Conservation (phyloP, 2,329 filamentous ascomycete species). For the Hyphodiscus sp. region DNA sequence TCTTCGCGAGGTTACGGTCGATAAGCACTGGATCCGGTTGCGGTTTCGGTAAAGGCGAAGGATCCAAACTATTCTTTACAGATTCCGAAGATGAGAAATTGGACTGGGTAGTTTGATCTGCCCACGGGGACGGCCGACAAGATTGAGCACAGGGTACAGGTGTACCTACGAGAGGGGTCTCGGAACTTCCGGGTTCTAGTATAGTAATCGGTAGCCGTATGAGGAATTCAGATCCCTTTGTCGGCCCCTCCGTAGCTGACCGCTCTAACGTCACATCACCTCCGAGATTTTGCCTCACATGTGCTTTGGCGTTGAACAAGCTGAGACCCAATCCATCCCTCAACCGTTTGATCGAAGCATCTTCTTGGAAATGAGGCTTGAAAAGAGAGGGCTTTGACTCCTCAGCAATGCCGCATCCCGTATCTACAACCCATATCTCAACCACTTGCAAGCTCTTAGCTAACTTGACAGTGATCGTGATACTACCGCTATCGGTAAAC, state of each 20-base stretch:
- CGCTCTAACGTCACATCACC: conserved; percentile 60
- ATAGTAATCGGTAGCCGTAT: conserved; percentile 49
- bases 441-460: conserved; percentile 46
- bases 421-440: conserved; percentile 57
- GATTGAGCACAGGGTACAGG: conserved; percentile 10
- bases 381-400: conserved; percentile 62
- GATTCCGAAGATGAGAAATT: conserved; percentile 3
- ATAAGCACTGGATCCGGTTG: conserved; percentile 27
- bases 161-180: conserved; percentile 19
- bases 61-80: background rate
- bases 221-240: conserved; percentile 61
- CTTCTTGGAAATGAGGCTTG: conserved; percentile 63
- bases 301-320: conserved; percentile 64
- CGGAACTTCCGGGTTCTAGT: conserved; percentile 11
- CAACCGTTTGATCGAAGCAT: conserved; percentile 59
- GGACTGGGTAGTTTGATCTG: conserved; percentile 1
- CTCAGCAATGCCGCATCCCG: conserved; percentile 60
- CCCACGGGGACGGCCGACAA: conserved; percentile 1
- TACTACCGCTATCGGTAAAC: conserved; percentile 59
- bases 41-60: background rate
- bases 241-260: conserved; percentile 54
- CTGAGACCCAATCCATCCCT: conserved; percentile 65
- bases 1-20: conserved; percentile 51
- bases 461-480: conserved; percentile 52
- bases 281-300: conserved; percentile 57